Percentiles rank a stretch among this genome's conserved stretches.
Evolutionary conservation across 441 rosid species (phyloP).

Genomic region (Eutrema salsugineum): DNA sequence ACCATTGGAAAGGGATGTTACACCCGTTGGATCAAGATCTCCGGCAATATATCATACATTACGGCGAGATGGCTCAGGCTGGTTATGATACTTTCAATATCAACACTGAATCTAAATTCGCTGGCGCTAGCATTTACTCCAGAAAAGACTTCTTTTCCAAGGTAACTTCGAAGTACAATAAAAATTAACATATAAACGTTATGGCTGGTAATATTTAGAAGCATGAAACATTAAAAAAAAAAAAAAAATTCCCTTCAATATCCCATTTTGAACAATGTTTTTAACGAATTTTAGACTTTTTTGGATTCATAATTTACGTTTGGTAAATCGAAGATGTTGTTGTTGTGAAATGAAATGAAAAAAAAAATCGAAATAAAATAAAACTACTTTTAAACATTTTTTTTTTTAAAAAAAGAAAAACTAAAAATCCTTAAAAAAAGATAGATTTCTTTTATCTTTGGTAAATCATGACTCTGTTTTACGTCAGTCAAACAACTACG

Average conservation of each 20-base stretch:
- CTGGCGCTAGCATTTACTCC: constrained; percentile 62
- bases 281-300: background rate
- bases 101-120: constrained; percentile 51
- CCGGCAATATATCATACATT: constrained; percentile 60
- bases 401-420: too few relatives aligned
- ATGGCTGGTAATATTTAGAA: background rate
- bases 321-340: background rate
- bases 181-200: background rate
- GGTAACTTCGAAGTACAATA: background rate
- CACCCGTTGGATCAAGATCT: constrained; percentile 78
- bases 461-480: too few relatives aligned
- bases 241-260: too few relatives aligned
- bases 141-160: constrained; percentile 55
- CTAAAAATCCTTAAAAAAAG: background rate
- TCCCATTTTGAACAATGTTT: background rate
- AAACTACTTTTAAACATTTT: background rate
- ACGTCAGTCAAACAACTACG: too few relatives aligned
- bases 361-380: background rate
- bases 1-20: constrained; percentile 54
- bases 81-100: constrained; percentile 64
- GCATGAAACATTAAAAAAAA: too few relatives aligned
- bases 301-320: background rate
- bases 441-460: background rate
- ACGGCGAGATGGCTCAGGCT: constrained; percentile 90
- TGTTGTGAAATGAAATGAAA: background rate